Base-by-base conservation (phyloP, 2,329 filamentous ascomycete species). In the Diaporthe batatas region DNA sequence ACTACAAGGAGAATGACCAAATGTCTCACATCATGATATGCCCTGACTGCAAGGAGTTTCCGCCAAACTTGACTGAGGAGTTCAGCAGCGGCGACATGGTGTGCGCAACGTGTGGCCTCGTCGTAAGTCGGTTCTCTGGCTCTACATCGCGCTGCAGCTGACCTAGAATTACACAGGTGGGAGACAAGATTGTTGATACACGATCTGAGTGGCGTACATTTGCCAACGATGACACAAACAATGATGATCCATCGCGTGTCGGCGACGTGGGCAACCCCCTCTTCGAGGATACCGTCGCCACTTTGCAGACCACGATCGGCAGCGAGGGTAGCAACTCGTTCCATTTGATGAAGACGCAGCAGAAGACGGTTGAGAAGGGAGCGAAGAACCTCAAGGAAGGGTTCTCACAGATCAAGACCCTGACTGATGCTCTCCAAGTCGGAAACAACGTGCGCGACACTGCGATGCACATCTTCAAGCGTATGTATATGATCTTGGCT, bases 121-220 rank as follows among this genome's bases (percentile, higher is more conserved):
- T 99, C 7, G 89, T 74, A 59, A 42, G 73, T 73, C 11, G 55
- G 21, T 11, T 12, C 12, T 4, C 4, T 5, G 21, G 7, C n/a
- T 23, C 23, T 14, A 11, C 8, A 32, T 23, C 16, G 0, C 21
- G 16, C 14, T 21, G 25, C 10, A 25, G 68, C n/a, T 34, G 16
- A 49, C 71, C 69, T 25, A 67, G 14, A 3, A 18, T 12, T 7
- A n/a, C 21, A 23, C 59, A 74, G 73, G 73, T 99, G 39, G 93
- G 93, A 74, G 93, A 96, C 79, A 93, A 94, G 76, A 95, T 96
- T 81, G 95, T 99, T 80, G 97, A 99, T 81, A 97, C 94, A 74
- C 93, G 97, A 75, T 98, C 95, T 62, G 96, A 99, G 85, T 99
- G 96, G 96, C 94, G 96, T 81, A 99, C 96, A 0, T 99, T 99